A percentile compares a stretch with the other conserved stretches of the same genome.
phyloP scores from a whole-genome alignment of 2,329 filamentous ascomycete genomes.

The Lomentospora prolificans region DNA sequence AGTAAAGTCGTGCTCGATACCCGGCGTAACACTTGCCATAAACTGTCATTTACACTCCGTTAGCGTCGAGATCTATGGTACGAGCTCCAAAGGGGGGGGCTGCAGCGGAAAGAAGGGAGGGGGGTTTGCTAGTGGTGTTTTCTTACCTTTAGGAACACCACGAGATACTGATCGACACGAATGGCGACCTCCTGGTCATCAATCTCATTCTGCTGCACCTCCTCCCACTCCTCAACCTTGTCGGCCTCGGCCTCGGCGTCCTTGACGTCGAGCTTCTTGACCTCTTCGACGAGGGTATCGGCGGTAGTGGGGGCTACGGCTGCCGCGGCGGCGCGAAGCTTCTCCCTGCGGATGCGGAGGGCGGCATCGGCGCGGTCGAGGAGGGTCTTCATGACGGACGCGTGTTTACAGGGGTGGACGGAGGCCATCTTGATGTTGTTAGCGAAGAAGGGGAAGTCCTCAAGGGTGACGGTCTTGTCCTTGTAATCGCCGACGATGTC shows the following conservation, averaged over 20 bases:
- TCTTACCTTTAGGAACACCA: slow-evolving; percentile 74
- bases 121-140: background rate
- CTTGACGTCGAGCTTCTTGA: slow-evolving; percentile 51
- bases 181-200: slow-evolving; percentile 70
- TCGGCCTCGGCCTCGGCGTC: slow-evolving; percentile 28
- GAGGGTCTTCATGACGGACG: slow-evolving; percentile 94
- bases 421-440: slow-evolving; percentile 91
- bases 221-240: slow-evolving; percentile 53
- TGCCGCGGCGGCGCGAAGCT: slow-evolving; percentile 51
- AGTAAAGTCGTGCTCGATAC: slow-evolving; percentile 96
- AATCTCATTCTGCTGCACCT: slow-evolving; percentile 48
- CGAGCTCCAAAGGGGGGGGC: no score
- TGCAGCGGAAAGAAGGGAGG: slow-evolving; percentile 8
- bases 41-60: slow-evolving; percentile 34
- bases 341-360: slow-evolving; percentile 77
- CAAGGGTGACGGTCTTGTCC: slow-evolving; percentile 95
- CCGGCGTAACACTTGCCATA: slow-evolving; percentile 84
- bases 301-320: slow-evolving; percentile 41
- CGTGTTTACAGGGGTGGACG: slow-evolving; percentile 95
- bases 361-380: slow-evolving; percentile 92
- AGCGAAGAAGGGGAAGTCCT: slow-evolving; percentile 93
- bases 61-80: no score
- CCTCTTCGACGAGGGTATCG: slow-evolving; percentile 79
- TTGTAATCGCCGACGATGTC: slow-evolving; percentile 95
- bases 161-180: slow-evolving; percentile 78